Evolutionary conservation across 495 filamentous ascomycete species (phyloP).

Genomic region (Xeromyces bisporus): DNA sequence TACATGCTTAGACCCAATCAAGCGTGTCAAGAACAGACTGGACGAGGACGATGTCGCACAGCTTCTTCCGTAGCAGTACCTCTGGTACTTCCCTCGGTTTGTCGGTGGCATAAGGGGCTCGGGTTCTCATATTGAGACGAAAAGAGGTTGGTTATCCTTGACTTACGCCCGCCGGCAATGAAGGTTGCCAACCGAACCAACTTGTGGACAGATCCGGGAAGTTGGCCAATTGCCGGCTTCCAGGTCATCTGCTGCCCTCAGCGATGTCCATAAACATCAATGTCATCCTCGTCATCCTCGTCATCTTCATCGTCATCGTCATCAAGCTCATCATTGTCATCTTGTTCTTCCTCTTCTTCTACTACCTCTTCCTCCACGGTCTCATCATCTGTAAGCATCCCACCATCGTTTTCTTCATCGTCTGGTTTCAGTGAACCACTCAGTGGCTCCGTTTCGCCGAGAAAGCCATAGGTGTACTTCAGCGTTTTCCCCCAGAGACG

Average conservation of each 20-base stretch:
- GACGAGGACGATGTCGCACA: too few relatives aligned
- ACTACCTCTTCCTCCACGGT: constrained; percentile 35
- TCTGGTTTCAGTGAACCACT: constrained; percentile 15
- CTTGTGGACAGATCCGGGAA: too few relatives aligned
- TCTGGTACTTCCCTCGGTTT: too few relatives aligned
- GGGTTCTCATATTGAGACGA: too few relatives aligned
- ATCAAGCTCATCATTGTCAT: constrained; percentile 32
- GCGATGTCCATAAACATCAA: constrained; percentile 59
- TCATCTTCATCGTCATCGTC: constrained; percentile 35
- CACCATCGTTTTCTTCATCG: constrained; percentile 25
- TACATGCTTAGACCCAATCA: too few relatives aligned
- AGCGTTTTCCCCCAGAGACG: constrained; percentile 46
- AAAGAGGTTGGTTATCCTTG: too few relatives aligned
- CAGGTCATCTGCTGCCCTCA: constrained; percentile 15
- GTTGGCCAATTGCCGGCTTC: too few relatives aligned
- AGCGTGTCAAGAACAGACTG: too few relatives aligned
- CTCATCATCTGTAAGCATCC: constrained; percentile 17
- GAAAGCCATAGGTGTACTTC: constrained; percentile 26
- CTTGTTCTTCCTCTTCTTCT: constrained; percentile 26
- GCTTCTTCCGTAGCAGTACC: too few relatives aligned
- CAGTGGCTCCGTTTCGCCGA: constrained; percentile 14
- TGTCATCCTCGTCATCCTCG: constrained; percentile 41
- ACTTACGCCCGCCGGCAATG: too few relatives aligned
- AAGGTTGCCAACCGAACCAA: too few relatives aligned
- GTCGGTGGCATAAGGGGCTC: too few relatives aligned